Conservation (phyloP, 495 filamentous ascomycete genomes). For the Articulospora tetracladia region DNA sequence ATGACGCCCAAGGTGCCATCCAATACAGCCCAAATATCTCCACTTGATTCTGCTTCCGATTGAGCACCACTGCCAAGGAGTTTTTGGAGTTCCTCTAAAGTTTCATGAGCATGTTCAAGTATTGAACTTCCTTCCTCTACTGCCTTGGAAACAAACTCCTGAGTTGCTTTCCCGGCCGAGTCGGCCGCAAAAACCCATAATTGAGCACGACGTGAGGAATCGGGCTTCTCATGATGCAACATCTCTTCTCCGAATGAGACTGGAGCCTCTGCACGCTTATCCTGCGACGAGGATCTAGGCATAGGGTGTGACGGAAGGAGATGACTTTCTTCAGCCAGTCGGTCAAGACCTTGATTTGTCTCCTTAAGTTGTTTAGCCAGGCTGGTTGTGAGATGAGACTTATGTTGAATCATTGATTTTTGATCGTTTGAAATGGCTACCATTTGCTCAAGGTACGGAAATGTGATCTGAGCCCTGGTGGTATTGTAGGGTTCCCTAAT, state of each 20-base stretch:
- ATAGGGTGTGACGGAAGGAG: conserved; percentile 58
- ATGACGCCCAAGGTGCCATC: conserved; percentile 23
- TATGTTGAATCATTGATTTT: conserved; percentile 59
- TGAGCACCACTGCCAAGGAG: conserved; percentile 9
- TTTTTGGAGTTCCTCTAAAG: conserved; percentile 12
- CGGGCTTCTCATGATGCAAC: conserved; percentile 25
- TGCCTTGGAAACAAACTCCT: conserved; percentile 34
- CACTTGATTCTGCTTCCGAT: not conserved
- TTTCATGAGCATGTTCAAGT: conserved; percentile 8
- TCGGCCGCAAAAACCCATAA: conserved; percentile 49
- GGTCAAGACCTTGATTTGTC: conserved; percentile 50
- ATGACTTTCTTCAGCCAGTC: conserved; percentile 65
- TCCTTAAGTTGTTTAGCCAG: conserved; percentile 58
- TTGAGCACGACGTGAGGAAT: conserved; percentile 34
- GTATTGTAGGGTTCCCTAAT: not conserved
- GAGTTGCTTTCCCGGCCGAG: conserved; percentile 29
- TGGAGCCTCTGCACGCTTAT: conserved; percentile 4
- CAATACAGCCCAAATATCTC: conserved; percentile 20
- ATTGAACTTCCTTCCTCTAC: conserved; percentile 15
- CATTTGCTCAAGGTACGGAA: conserved; percentile 47
- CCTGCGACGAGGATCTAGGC: not conserved
- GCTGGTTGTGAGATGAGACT: conserved; percentile 53
- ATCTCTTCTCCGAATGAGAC: conserved; percentile 19
- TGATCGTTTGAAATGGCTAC: conserved; percentile 58
- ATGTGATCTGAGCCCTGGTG: conserved; percentile 20